Percentiles rank a stretch among this genome's conserved stretches.
Conservation (phyloP, 148 eudicot genomes). For the Arctostaphylos glauca region DNA sequence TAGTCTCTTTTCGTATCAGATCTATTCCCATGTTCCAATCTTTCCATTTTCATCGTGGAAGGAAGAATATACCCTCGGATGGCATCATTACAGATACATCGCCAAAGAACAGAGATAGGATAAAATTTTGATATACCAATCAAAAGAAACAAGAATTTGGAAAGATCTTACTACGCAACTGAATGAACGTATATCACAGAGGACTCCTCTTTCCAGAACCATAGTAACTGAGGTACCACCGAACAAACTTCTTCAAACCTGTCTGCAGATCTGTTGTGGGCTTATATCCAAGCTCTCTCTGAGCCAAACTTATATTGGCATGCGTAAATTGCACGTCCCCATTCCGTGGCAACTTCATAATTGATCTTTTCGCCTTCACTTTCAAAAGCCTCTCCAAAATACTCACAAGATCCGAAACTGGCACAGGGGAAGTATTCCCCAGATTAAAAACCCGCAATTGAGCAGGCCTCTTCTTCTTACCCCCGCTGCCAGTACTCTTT, state of each 20-base stretch:
- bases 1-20: too few relatives aligned
- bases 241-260: constrained; percentile 76
- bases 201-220: constrained; percentile 52
- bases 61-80: constrained; percentile 28
- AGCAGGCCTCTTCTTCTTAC: constrained; percentile 68
- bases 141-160: constrained; percentile 44
- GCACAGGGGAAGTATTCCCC: constrained; percentile 86
- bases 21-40: too few relatives aligned
- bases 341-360: constrained; percentile 73
- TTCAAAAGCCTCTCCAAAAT: constrained; percentile 72
- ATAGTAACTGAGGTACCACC: constrained; percentile 74
- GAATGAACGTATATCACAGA: constrained; percentile 37
- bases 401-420: constrained; percentile 73
- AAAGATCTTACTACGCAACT: constrained; percentile 35
- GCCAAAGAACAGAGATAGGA: constrained; percentile 29
- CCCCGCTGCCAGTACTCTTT: constrained; percentile 87
- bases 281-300: constrained; percentile 71
- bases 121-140: constrained; percentile 52
- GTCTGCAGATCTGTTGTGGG: constrained; percentile 69
- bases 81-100: constrained; percentile 39
- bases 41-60: constrained; percentile 21
- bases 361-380: constrained; percentile 63
- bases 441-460: constrained; percentile 74
- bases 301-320: constrained; percentile 71
- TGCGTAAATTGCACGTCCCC: constrained; percentile 81